Evolutionary conservation across 306 rosid genomes (phyloP).

Genomic region (Prunus mira): DNA sequence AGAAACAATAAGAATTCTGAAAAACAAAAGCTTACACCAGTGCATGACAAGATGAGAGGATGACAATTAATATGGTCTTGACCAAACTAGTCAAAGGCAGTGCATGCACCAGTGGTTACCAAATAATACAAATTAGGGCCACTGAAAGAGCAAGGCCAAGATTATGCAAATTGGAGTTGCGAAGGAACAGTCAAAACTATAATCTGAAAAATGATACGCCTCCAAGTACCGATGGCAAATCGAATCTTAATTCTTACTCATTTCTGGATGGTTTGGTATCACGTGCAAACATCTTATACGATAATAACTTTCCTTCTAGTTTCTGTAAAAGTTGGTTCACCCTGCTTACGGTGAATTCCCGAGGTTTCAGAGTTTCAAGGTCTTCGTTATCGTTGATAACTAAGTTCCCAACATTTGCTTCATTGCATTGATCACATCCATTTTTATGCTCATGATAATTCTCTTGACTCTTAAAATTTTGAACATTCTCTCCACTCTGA

Average conservation of each 20-base stretch:
- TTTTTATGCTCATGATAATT: slow-evolving; percentile 21
- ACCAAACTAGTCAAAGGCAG: not conserved
- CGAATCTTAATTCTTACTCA: slow-evolving; percentile 53
- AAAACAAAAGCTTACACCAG: not conserved
- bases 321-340: slow-evolving; percentile 63
- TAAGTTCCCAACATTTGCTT: slow-evolving; percentile 16
- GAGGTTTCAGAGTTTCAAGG: slow-evolving; percentile 42
- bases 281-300: slow-evolving; percentile 95
- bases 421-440: slow-evolving; percentile 13
- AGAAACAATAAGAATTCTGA: too few species aligned
- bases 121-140: not conserved
- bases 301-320: slow-evolving; percentile 79
- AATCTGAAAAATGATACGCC: not conserved
- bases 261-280: slow-evolving; percentile 97
- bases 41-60: not conserved
- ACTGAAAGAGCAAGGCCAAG: not conserved
- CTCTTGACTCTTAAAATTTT: slow-evolving; percentile 25
- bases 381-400: slow-evolving; percentile 20
- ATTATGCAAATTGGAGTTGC: not conserved
- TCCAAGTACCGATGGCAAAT: slow-evolving; percentile 11
- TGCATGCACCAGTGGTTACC: not conserved
- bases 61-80: not conserved
- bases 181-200: not conserved
- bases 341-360: slow-evolving; percentile 53
- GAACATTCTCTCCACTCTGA: slow-evolving; percentile 31